These are phyloP conservation scores for Cymbidium sinense DNA, from an alignment of 106 monocot genomes.

Conservation along the genomic window DNA sequence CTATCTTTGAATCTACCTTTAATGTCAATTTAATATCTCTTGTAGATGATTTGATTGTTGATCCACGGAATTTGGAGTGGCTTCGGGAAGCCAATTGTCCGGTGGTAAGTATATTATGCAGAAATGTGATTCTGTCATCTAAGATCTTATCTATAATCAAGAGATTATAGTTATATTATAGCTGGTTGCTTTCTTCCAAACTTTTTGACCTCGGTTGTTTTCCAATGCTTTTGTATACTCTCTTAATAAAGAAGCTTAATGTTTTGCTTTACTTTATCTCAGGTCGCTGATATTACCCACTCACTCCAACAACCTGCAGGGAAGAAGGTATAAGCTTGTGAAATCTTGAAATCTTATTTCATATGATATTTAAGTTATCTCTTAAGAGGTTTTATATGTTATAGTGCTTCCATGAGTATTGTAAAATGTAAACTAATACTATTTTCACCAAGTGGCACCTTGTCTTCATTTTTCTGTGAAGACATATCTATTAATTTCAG, in stretches of 20 bases:
- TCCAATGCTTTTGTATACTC: not conserved
- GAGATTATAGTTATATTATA: not conserved
- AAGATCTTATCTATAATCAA: not conserved
- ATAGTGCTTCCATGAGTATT: too few species aligned
- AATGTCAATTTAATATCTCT: not conserved
- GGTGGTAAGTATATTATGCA: slow-evolving; percentile 46
- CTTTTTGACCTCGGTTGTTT: not conserved
- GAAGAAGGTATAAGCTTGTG: slow-evolving; percentile 48
- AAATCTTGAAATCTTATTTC: not conserved
- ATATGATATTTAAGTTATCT: not conserved
- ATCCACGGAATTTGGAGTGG: slow-evolving; percentile 97
- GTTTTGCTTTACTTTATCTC: slow-evolving; percentile 10
- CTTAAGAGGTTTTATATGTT: not conserved
- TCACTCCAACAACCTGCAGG: slow-evolving; percentile 95
- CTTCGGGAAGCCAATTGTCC: slow-evolving; percentile 94
- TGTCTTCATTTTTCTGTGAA: too few species aligned
- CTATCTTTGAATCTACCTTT: not conserved
- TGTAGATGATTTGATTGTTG: slow-evolving; percentile 95
- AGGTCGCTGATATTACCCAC: slow-evolving; percentile 97
- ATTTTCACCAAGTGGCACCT: too few species aligned
- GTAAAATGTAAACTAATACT: too few species aligned
- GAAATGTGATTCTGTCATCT: not conserved
- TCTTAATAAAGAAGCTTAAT: not conserved
- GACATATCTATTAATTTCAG: too few species aligned
- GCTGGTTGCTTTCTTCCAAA: not conserved